Conservation (phyloP, 805 yeast genomes). For the Nakazawaea ishiwadae region DNA sequence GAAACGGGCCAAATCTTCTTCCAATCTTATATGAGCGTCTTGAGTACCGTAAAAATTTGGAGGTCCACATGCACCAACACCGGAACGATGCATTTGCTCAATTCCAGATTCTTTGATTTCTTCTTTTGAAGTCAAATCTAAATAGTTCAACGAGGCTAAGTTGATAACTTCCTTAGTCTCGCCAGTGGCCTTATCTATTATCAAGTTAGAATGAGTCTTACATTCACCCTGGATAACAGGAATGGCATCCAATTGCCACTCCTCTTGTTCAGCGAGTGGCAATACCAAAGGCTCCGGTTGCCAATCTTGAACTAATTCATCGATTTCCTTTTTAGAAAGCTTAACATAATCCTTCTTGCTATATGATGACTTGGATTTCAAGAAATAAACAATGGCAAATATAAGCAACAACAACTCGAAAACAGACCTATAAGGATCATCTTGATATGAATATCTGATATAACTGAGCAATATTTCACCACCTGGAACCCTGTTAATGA, state of each 20-base stretch:
- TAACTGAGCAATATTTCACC: slow-evolving; percentile 61
- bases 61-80: slow-evolving; percentile 99
- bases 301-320: slow-evolving; percentile 88
- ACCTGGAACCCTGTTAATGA: slow-evolving; percentile 38
- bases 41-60: slow-evolving; percentile 97
- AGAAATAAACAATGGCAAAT: slow-evolving; percentile 80
- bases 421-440: slow-evolving; percentile 88
- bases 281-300: slow-evolving; percentile 79
- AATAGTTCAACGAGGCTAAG: slow-evolving; percentile 67
- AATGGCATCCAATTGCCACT: slow-evolving; percentile 57
- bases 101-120: slow-evolving; percentile 50
- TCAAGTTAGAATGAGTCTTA: slow-evolving; percentile 26
- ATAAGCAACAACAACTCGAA: slow-evolving; percentile 72
- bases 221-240: slow-evolving; percentile 64
- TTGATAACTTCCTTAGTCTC: slow-evolving; percentile 43
- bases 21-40: slow-evolving; percentile 80
- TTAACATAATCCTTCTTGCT: slow-evolving; percentile 67
- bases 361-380: slow-evolving; percentile 71
- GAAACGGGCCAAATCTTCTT: slow-evolving; percentile 68
- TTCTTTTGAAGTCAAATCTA: slow-evolving; percentile 51
- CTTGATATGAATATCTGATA: slow-evolving; percentile 79
- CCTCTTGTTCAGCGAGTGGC: slow-evolving; percentile 43
- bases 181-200: slow-evolving; percentile 24
- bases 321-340: slow-evolving; percentile 60
- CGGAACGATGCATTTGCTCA: slow-evolving; percentile 57